These are phyloP conservation scores for Jamesozyma rosinii DNA, from an alignment of 805 yeast genomes.

Conservation along the genomic window DNA sequence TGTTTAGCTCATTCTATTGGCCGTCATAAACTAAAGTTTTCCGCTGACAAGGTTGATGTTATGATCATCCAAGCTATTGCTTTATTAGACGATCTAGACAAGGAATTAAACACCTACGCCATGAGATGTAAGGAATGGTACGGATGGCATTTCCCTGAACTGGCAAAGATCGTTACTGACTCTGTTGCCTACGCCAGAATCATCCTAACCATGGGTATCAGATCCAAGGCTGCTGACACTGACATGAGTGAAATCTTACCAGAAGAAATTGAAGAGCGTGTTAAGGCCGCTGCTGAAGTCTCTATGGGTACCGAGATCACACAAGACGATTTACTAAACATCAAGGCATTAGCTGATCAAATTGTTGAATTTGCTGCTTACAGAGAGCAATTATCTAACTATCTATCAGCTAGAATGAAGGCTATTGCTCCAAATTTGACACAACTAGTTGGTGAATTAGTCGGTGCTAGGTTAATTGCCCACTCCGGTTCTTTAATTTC, in stretches of 20 bases:
- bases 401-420: constrained; percentile 89
- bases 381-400: constrained; percentile 90
- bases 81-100: constrained; percentile 87
- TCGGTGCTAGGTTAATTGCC: constrained; percentile 96
- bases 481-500: constrained; percentile 93
- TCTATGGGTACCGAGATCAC: constrained; percentile 99
- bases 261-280: constrained; percentile 85
- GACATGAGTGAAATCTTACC: constrained; percentile 87
- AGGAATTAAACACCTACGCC: constrained; percentile 94
- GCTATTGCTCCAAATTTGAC: constrained; percentile 98
- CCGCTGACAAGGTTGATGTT: constrained; percentile 96
- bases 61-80: constrained; percentile 99
- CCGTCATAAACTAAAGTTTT: constrained; percentile 93
- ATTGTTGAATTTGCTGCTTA: constrained; percentile 92
- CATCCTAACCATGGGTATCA: constrained; percentile 84
- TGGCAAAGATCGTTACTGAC: constrained; percentile 93
- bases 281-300: constrained; percentile 89
- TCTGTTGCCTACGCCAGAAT: constrained; percentile 94
- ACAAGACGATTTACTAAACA: constrained; percentile 77
- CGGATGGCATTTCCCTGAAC: constrained; percentile 99
- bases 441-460: constrained; percentile 91
- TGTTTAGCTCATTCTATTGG: constrained; percentile 97
- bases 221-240: constrained; percentile 83
- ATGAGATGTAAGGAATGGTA: constrained; percentile 99
- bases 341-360: constrained; percentile 86